A percentile compares a stretch with the other conserved stretches of the same genome.
phyloP scores from a whole-genome alignment of 176 grass and related monocot genomes.

The Zizania latifolia region DNA sequence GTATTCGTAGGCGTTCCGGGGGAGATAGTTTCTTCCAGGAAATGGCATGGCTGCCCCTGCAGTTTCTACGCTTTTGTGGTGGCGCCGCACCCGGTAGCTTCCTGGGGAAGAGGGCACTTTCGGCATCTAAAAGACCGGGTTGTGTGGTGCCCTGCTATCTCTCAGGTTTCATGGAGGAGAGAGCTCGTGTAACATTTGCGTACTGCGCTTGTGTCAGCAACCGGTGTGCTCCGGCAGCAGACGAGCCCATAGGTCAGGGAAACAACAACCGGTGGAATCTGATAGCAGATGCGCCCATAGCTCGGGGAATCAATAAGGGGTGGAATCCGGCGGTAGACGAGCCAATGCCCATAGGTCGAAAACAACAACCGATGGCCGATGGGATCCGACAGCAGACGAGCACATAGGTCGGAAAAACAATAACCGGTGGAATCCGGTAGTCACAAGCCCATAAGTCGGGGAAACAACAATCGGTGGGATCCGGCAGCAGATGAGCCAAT shows the following conservation, averaged over 20 bases:
- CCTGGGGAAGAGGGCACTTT: neutral
- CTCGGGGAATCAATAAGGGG: no score
- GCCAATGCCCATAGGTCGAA: no score
- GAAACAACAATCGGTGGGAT: no score
- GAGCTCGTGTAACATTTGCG: neutral
- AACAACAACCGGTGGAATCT: no score
- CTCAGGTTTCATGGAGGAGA: neutral
- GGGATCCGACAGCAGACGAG: no score
- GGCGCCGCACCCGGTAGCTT: neutral
- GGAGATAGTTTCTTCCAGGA: neutral
- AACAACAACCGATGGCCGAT: no score
- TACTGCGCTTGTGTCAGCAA: neutral
- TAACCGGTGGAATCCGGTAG: no score
- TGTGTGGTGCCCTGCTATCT: constrained; percentile 19
- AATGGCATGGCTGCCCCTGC: constrained; percentile 11
- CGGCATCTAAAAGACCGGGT: neutral
- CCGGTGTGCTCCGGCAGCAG: neutral
- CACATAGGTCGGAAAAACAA: no score
- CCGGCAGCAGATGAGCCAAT: no score
- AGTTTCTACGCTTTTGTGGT: constrained; percentile 19
- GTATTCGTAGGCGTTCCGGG: constrained; percentile 10
- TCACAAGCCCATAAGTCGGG: no score
- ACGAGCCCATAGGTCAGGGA: neutral
- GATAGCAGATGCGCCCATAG: no score
- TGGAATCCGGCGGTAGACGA: no score